A percentile compares a stretch with the other conserved stretches of the same genome.
Evolutionary conservation across 345 rosid species (phyloP).

Genomic region (Nasturtium officinale): DNA sequence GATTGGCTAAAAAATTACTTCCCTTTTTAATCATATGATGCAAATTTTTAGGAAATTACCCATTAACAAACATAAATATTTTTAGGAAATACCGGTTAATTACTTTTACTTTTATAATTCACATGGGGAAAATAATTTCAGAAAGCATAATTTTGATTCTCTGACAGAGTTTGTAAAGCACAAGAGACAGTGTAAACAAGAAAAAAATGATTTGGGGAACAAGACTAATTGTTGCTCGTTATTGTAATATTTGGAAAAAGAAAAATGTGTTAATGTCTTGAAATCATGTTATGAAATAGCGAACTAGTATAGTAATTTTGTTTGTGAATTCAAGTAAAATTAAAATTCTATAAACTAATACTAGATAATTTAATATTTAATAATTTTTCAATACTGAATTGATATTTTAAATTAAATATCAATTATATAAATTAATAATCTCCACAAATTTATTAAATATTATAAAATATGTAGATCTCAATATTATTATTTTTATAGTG

Average conservation of each 20-base stretch:
- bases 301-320: slow-evolving; percentile 4
- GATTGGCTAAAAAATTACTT: slow-evolving; percentile 10
- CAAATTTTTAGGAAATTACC: not conserved
- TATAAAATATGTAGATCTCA: too few species aligned
- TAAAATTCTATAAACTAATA: too few species aligned
- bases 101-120: not conserved
- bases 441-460: too few species aligned
- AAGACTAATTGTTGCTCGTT: slow-evolving; percentile 4
- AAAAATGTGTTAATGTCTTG: not conserved
- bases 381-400: too few species aligned
- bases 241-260: slow-evolving; percentile 14
- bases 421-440: too few species aligned
- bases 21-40: not conserved
- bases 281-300: slow-evolving; percentile 1
- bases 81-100: not conserved
- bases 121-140: not conserved
- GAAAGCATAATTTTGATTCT: slow-evolving; percentile 8
- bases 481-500: too few species aligned
- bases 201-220: not conserved
- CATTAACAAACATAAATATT: too few species aligned
- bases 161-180: slow-evolving; percentile 14
- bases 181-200: slow-evolving; percentile 5
- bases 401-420: too few species aligned
- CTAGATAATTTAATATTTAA: too few species aligned
- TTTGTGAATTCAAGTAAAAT: not conserved